Evolutionary conservation across 176 grass and related monocot species (phyloP).

Genomic region (Paspalum vaginatum): DNA sequence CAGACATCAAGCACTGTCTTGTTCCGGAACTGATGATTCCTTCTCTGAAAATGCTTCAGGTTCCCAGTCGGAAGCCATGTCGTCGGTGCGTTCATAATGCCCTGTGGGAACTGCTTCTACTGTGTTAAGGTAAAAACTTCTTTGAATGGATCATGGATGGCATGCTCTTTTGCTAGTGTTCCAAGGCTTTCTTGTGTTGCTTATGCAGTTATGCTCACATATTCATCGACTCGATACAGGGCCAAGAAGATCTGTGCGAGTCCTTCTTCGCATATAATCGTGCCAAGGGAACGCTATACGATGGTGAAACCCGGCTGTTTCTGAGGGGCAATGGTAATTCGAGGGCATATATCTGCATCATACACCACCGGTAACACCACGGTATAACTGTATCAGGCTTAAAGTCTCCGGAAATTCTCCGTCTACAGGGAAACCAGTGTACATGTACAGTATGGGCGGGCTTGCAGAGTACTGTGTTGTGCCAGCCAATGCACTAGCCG

Average conservation of each 20-base stretch:
- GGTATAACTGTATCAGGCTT: slow-evolving; percentile 14
- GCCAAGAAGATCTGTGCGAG: slow-evolving; percentile 98
- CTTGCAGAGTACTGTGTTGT: slow-evolving; percentile 97
- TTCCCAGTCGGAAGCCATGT: slow-evolving; percentile 95
- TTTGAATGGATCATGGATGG: not conserved
- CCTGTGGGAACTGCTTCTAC: slow-evolving; percentile 96
- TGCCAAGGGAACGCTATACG: slow-evolving; percentile 93
- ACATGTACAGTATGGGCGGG: slow-evolving; percentile 99
- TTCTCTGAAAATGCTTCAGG: slow-evolving; percentile 47
- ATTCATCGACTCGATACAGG: slow-evolving; percentile 49
- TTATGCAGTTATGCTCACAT: not conserved
- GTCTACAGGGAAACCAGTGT: slow-evolving; percentile 81
- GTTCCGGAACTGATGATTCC: slow-evolving; percentile 1
- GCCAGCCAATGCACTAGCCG: slow-evolving; percentile 81
- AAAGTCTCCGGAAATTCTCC: slow-evolving; percentile 17
- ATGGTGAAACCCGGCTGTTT: slow-evolving; percentile 92
- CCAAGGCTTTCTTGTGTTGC: slow-evolving; percentile 2
- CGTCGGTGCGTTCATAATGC: slow-evolving; percentile 98
- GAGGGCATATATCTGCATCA: not conserved
- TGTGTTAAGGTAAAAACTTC: slow-evolving; percentile 75
- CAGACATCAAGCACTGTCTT: not conserved
- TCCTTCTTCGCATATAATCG: slow-evolving; percentile 94
- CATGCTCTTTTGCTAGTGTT: not conserved
- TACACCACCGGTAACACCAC: not conserved
- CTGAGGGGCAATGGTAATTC: slow-evolving; percentile 73